Percentiles rank a stretch among this genome's conserved stretches.
Conservation (phyloP, 2,329 filamentous ascomycete species). For the Sarocladium strictum region DNA sequence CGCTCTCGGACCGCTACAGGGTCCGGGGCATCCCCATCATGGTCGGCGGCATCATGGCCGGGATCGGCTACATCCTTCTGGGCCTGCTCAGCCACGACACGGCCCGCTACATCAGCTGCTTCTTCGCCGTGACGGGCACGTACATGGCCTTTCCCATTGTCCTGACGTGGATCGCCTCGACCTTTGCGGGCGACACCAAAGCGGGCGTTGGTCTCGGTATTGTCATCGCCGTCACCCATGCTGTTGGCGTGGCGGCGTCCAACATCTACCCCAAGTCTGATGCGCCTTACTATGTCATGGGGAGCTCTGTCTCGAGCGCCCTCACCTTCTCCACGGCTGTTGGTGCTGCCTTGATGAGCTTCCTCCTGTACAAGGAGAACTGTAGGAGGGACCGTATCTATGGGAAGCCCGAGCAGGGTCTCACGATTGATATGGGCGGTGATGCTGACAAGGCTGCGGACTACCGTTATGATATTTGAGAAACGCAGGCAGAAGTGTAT, state of each 20-base stretch:
- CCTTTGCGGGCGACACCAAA: constrained; percentile 15
- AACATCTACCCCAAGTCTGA: constrained; percentile 14
- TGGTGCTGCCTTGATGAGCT: constrained; percentile 12
- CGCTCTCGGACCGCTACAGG: constrained; percentile 11
- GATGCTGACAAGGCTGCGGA: constrained; percentile 14
- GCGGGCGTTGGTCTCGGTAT: constrained; percentile 15
- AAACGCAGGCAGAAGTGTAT: no score
- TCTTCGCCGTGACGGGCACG: constrained; percentile 14
- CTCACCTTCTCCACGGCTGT: constrained; percentile 11
- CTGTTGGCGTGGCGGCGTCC: constrained; percentile 14
- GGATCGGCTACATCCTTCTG: constrained; percentile 13
- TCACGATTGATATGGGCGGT: constrained; percentile 14
- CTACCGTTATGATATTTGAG: constrained; percentile 14
- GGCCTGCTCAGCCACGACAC: constrained; percentile 11
- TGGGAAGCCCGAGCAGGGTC: constrained; percentile 12
- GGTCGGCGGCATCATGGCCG: constrained; percentile 12
- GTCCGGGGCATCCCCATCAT: constrained; percentile 11
- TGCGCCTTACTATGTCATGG: constrained; percentile 14
- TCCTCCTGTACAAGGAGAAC: constrained; percentile 13
- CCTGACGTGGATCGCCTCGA: constrained; percentile 15
- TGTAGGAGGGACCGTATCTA: constrained; percentile 11
- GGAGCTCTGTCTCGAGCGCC: constrained; percentile 13
- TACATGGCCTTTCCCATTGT: constrained; percentile 16
- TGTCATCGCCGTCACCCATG: constrained; percentile 15
- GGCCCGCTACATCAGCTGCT: constrained; percentile 11